Conservation (phyloP, 2,329 filamentous ascomycete genomes). For the Clonostachys rosea region DNA sequence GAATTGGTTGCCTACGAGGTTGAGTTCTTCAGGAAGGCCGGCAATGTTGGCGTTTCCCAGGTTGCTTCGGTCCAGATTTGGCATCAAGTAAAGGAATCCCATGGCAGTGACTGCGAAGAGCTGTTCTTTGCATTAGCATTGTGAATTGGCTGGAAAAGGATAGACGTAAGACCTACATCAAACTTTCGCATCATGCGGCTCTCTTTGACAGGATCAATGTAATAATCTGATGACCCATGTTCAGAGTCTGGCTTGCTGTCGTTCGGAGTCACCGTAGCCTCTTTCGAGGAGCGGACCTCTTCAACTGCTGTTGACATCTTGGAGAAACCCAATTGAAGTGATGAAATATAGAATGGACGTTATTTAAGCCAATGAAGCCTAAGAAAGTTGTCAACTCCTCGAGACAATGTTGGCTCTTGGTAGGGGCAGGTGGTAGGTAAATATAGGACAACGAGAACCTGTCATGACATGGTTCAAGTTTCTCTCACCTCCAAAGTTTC, state of each 20-base stretch:
- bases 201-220: slow-evolving; percentile 8
- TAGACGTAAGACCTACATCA: slow-evolving; percentile 6
- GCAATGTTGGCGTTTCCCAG: slow-evolving; percentile 18
- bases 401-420: too few species aligned
- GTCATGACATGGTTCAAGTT: too few species aligned
- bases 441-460: too few species aligned
- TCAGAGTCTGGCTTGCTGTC: slow-evolving; percentile 2
- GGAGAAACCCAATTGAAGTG: too few species aligned
- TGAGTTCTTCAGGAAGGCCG: slow-evolving; percentile 19
- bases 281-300: background rate
- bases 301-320: too few species aligned
- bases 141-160: background rate
- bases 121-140: background rate
- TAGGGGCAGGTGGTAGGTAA: too few species aligned
- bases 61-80: slow-evolving; percentile 22
- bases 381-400: too few species aligned
- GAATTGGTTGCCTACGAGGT: slow-evolving; percentile 19
- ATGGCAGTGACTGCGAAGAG: slow-evolving; percentile 9
- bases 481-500: too few species aligned
- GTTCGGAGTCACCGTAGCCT: background rate
- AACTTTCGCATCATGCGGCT: slow-evolving; percentile 15
- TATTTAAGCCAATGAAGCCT: too few species aligned
- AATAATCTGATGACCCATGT: slow-evolving; percentile 3
- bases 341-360: too few species aligned
- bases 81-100: slow-evolving; percentile 19